These are phyloP conservation scores for Saccharum spontaneum DNA, from an alignment of 176 grass and related monocot species.

Conservation along the genomic window DNA sequence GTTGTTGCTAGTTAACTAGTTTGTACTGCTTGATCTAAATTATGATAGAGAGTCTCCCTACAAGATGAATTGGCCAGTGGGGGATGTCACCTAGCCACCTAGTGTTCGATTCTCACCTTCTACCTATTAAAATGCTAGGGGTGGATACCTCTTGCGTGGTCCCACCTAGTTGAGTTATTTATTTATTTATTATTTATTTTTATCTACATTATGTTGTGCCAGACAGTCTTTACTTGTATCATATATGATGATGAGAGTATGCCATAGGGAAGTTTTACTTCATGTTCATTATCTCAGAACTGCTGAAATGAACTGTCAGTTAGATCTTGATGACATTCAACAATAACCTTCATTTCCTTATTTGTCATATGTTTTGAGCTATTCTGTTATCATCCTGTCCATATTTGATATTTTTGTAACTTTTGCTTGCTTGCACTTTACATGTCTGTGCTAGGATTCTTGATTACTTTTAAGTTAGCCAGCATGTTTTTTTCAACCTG, in stretches of 20 bases:
- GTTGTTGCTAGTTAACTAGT: not conserved
- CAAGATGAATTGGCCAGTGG: not conserved
- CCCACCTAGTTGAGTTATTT: not conserved
- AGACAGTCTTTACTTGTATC: not conserved
- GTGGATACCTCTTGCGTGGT: not conserved
- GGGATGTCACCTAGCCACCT: not conserved
- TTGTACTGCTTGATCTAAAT: not conserved
- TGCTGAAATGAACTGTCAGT: constrained; percentile 5
- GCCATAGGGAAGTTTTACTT: not conserved
- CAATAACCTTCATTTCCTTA: not conserved
- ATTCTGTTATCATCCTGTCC: not conserved
- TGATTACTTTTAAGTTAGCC: constrained; percentile 8
- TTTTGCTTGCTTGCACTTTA: constrained; percentile 1
- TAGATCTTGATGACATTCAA: constrained; percentile 15
- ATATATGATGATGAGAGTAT: constrained; percentile 13
- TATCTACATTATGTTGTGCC: not conserved
- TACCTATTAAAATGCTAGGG: not conserved
- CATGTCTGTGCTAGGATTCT: not conserved
- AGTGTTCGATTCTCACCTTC: not conserved
- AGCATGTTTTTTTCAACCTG: not conserved
- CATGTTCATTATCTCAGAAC: not conserved
- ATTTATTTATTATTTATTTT: too few relatives aligned
- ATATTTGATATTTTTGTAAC: not conserved
- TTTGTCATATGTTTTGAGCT: constrained; percentile 17
- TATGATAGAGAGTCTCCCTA: not conserved